These are phyloP conservation scores for Clonostachys chloroleuca DNA, from an alignment of 2,329 filamentous ascomycete genomes.

Conservation along the genomic window DNA sequence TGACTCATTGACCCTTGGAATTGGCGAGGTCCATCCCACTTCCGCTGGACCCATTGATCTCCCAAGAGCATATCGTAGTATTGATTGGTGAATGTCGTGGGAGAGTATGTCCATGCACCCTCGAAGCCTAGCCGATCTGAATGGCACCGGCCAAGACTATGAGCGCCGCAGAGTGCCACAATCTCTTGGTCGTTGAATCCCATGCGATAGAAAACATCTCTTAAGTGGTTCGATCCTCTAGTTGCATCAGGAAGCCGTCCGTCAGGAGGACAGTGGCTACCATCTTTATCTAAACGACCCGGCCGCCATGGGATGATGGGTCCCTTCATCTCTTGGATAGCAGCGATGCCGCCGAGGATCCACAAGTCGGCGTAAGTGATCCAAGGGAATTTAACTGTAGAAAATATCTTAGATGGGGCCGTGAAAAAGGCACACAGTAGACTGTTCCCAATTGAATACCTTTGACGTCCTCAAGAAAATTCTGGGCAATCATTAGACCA, in stretches of 20 bases:
- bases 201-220: conserved; percentile 93
- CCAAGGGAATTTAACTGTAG: conserved; percentile 73
- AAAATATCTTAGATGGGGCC: conserved; percentile 1
- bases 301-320: conserved; percentile 85
- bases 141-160: conserved; percentile 88
- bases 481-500: conserved; percentile 77
- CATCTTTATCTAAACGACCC: conserved; percentile 76
- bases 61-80: conserved; percentile 84
- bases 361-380: conserved; percentile 95
- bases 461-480: conserved; percentile 93
- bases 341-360: conserved; percentile 81
- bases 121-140: conserved; percentile 81
- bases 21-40: conserved; percentile 83
- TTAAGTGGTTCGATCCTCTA: conserved; percentile 76
- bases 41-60: conserved; percentile 89
- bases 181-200: conserved; percentile 97
- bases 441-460: conserved; percentile 38
- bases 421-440: background rate
- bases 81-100: conserved; percentile 89
- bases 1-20: conserved; percentile 85
- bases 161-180: conserved; percentile 80
- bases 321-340: conserved; percentile 94
- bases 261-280: conserved; percentile 84
- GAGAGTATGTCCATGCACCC: conserved; percentile 90
- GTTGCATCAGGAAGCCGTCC: conserved; percentile 79